A percentile compares a stretch with the other conserved stretches of the same genome.
phyloP scores from a whole-genome alignment of 108 stramenopile genomes.

The Skeletonema tropicum region DNA sequence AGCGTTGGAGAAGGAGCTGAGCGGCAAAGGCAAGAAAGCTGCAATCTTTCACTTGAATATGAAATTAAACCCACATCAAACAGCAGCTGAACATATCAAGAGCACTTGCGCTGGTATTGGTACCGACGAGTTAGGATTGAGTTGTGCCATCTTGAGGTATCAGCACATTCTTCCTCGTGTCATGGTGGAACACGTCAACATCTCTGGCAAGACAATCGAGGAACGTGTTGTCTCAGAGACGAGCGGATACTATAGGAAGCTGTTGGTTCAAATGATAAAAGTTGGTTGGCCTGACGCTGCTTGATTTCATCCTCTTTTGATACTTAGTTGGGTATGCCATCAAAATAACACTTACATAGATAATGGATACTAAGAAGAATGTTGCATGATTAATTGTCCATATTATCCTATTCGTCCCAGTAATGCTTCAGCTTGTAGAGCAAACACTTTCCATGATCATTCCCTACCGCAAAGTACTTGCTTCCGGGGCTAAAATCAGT shows the following conservation, averaged over 20 bases:
- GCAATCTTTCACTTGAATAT: slow-evolving; percentile 54
- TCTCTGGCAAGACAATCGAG: slow-evolving; percentile 63
- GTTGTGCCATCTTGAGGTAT: slow-evolving; percentile 63
- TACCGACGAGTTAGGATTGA: slow-evolving; percentile 68
- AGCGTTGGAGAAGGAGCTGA: slow-evolving; percentile 75
- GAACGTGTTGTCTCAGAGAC: slow-evolving; percentile 60
- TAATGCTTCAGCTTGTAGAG: slow-evolving; percentile 88
- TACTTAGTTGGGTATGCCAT: neutral
- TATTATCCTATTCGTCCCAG: slow-evolving; percentile 37
- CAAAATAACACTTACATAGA: neutral
- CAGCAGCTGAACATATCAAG: slow-evolving; percentile 66
- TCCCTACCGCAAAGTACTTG: slow-evolving; percentile 90
- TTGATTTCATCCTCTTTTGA: neutral
- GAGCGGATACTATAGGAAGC: slow-evolving; percentile 54
- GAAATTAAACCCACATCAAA: slow-evolving; percentile 67
- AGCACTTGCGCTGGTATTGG: slow-evolving; percentile 66
- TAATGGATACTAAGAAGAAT: neutral
- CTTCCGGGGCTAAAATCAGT: slow-evolving; percentile 94
- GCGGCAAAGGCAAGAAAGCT: slow-evolving; percentile 57
- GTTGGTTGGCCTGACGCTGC: slow-evolving; percentile 62
- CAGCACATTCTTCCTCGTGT: slow-evolving; percentile 57
- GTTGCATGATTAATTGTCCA: neutral
- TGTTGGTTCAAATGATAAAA: slow-evolving; percentile 59
- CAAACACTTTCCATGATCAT: slow-evolving; percentile 95
- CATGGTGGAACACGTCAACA: slow-evolving; percentile 58